Evolutionary conservation across 257 asterid genomes (phyloP).

Genomic region (Echium plantagineum): DNA sequence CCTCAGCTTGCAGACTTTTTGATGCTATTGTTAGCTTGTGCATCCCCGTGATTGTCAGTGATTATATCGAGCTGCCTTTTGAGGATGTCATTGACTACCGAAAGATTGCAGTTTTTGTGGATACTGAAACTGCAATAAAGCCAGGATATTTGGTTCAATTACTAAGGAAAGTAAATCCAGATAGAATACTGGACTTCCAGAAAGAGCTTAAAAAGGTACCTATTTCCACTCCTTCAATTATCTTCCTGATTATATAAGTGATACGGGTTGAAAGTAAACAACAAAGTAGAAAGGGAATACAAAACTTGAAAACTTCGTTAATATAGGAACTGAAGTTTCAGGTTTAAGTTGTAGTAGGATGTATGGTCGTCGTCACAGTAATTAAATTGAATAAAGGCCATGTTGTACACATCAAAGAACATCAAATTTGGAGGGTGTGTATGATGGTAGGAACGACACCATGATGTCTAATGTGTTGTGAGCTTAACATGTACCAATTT

Average conservation of each 20-base stretch:
- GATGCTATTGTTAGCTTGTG: constrained; percentile 96
- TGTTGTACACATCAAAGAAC: no score
- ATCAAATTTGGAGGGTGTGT: no score
- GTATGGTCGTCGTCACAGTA: no score
- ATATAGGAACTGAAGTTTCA: no score
- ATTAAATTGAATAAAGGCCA: no score
- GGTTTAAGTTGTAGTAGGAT: no score
- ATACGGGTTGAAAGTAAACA: no score
- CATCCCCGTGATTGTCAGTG: constrained; percentile 83
- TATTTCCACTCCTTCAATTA: constrained; percentile 4
- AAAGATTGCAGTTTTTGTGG: constrained; percentile 74
- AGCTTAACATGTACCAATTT: no score
- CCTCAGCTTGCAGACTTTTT: constrained; percentile 97
- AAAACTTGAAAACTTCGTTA: no score
- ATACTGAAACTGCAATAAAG: constrained; percentile 53
- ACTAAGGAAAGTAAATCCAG: constrained; percentile 44
- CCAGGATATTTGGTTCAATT: constrained; percentile 66
- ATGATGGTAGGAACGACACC: neutral
- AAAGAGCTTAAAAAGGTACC: constrained; percentile 64
- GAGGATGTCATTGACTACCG: constrained; percentile 89
- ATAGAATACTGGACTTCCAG: constrained; percentile 66
- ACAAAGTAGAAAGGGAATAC: no score
- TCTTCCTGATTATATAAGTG: neutral
- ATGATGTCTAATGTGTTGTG: no score
- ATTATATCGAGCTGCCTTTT: constrained; percentile 85